Evolutionary conservation across 768 basidiomycete species (phyloP).

Genomic region (Sporobolomyces phaffii): DNA sequence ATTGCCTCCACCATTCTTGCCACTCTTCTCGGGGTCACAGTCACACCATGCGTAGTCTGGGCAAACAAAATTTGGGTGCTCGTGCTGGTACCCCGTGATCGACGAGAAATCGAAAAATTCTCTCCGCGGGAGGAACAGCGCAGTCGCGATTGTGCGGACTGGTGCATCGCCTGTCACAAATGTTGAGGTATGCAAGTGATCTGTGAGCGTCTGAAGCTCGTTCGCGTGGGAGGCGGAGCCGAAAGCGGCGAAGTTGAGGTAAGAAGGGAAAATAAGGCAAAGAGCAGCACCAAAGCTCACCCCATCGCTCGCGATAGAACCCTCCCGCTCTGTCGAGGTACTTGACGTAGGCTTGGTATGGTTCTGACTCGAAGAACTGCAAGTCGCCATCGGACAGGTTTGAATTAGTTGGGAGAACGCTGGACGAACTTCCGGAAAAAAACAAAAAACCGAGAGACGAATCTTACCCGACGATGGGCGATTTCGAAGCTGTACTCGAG

Average conservation of each 20-base stretch:
- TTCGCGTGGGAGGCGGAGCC: no score
- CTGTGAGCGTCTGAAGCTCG: no score
- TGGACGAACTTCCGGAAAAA: not conserved
- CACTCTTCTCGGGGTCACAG: conserved; percentile 8
- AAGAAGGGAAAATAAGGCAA: no score
- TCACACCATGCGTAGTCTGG: conserved; percentile 9
- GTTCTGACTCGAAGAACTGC: conserved; percentile 17
- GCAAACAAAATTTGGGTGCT: not conserved
- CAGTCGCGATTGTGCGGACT: conserved; percentile 11
- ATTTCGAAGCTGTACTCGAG: conserved; percentile 18
- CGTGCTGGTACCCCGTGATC: conserved; percentile 14
- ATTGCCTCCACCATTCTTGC: no score
- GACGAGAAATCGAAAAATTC: not conserved
- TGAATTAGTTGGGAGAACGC: not conserved
- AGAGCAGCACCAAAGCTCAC: not conserved
- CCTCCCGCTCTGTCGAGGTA: conserved; percentile 16
- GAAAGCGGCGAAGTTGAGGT: no score
- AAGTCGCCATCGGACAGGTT: not conserved
- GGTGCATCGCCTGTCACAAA: conserved; percentile 25
- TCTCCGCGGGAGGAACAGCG: not conserved
- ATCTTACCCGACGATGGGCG: conserved; percentile 11
- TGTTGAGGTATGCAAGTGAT: no score
- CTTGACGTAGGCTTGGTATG: conserved; percentile 5
- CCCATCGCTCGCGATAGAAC: conserved; percentile 21
- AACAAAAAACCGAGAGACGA: no score